Base-by-base conservation (phyloP, 2,329 filamentous ascomycete species). In the Pseudogymnoascus sp. region DNA sequence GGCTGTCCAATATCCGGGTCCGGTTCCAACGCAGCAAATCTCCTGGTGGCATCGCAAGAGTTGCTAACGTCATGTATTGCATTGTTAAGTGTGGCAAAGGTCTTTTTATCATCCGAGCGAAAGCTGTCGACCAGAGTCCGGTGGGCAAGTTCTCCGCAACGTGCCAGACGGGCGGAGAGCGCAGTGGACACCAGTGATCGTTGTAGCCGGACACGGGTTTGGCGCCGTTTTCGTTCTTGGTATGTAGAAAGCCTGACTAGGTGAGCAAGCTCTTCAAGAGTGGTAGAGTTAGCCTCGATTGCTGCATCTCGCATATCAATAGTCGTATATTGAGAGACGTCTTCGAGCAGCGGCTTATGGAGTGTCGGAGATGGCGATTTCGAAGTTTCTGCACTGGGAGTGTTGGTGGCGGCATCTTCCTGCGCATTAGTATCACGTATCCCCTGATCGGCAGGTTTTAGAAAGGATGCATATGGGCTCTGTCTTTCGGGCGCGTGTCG, bases 121-220 rank as follows among this genome's bases (percentile, higher is more conserved):
- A 93, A 92, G 74, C 83, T 85, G 67, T 93, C 89, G 67, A 90
- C 87, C 68, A 94, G 77, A 67, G 87, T 89, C 65, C 87, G 83
- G 71, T 91, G 86, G 64, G 88, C 85, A 63, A 88, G 83, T 73
- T 90, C 87, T 66, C 88, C 87, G 68, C 86, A 90, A 66, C 88
- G 84, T 67, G 86, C 86, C 70, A 93, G 78, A 61, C 90, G 87
- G 63, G 87, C 85, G 66, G 86, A 90, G 63, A 92, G 78, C 38
- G 88, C 88, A 43, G 87, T 89, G 18, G 87, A 89, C 60, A 92
- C 83, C 64, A 92, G 78, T 70, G 84, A 89, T 70, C 87, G 81
- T 72, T 92, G 88, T 60, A 94, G 80, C 62, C 88, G 86, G 66
- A 88, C 79, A 67, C 89, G 82, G 50, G 86, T 88, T 70, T 87